These are phyloP conservation scores for Solanum paucissectum DNA, from an alignment of 257 asterid species.

Conservation along the genomic window DNA sequence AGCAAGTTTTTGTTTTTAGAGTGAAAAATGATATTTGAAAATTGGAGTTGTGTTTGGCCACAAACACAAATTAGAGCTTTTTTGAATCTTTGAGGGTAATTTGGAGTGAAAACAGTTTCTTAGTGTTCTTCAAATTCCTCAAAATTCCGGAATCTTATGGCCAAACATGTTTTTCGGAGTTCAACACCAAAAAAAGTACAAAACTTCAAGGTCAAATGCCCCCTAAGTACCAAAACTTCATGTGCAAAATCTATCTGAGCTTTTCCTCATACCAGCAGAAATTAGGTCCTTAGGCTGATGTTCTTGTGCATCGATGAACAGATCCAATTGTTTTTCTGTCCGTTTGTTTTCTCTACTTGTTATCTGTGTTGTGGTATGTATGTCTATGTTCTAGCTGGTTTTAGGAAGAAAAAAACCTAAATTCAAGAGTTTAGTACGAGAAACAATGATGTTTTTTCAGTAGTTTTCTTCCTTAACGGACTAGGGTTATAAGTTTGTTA, in stretches of 20 bases:
- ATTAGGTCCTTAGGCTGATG: not conserved
- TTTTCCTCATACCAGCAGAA: not conserved
- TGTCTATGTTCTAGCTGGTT: not conserved
- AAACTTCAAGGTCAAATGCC: not conserved
- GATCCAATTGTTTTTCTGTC: not conserved
- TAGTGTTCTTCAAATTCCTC: not conserved
- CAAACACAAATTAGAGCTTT: not conserved
- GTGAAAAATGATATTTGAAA: not conserved
- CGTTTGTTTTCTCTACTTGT: not conserved
- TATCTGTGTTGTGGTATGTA: not conserved
- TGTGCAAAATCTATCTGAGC: not conserved
- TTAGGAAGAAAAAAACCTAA: not conserved
- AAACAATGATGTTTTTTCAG: not conserved
- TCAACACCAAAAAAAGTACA: not conserved
- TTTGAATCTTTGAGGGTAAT: not conserved
- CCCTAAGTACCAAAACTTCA: not conserved
- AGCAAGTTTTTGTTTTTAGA: not conserved
- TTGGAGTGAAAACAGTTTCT: not conserved
- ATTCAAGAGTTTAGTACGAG: not conserved
- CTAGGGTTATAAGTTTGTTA: not conserved
- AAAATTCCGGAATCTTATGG: not conserved
- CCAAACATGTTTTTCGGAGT: not conserved
- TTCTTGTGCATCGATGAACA: not conserved
- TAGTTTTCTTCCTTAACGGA: not conserved
- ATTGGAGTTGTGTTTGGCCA: not conserved